Evolutionary conservation across 805 yeast genomes (phyloP).

Genomic region (Nematodospora valgi): DNA sequence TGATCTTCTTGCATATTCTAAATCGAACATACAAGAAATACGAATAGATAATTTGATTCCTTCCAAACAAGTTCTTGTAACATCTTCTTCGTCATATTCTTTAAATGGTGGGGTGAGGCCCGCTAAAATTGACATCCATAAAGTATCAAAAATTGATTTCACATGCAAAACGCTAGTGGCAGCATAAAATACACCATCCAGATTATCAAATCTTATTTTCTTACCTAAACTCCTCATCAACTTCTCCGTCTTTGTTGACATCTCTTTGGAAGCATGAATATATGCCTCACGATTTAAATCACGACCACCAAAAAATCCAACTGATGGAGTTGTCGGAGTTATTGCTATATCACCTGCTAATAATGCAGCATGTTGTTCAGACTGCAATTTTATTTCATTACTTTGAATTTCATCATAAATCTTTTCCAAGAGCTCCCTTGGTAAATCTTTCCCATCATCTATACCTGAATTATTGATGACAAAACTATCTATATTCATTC

Average conservation of each 20-base stretch:
- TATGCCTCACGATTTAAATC: constrained; percentile 79
- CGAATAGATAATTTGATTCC: constrained; percentile 82
- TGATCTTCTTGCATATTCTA: constrained; percentile 82
- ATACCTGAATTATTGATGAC: constrained; percentile 85
- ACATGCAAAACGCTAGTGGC: constrained; percentile 91
- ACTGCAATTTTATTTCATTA: constrained; percentile 85
- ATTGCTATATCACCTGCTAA: constrained; percentile 55
- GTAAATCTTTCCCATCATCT: constrained; percentile 84
- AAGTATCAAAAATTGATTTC: constrained; percentile 84
- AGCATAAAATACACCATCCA: constrained; percentile 55
- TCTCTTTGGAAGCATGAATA: constrained; percentile 87
- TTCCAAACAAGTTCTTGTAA: constrained; percentile 68
- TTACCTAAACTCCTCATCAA: constrained; percentile 65
- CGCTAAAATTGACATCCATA: constrained; percentile 97
- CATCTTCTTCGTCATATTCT: constrained; percentile 75
- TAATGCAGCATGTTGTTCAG: constrained; percentile 92
- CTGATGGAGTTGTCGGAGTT: constrained; percentile 35
- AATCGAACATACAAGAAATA: constrained; percentile 78
- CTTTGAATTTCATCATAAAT: constrained; percentile 75
- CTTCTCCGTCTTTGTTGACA: constrained; percentile 84
- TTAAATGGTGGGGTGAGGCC: constrained; percentile 92
- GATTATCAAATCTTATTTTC: constrained; percentile 37
- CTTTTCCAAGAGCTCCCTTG: constrained; percentile 63
- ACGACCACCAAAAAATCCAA: constrained; percentile 65
- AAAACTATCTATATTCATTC: constrained; percentile 89